Conservation (phyloP, 768 basidiomycete genomes). For the Mycena chlorophos region DNA sequence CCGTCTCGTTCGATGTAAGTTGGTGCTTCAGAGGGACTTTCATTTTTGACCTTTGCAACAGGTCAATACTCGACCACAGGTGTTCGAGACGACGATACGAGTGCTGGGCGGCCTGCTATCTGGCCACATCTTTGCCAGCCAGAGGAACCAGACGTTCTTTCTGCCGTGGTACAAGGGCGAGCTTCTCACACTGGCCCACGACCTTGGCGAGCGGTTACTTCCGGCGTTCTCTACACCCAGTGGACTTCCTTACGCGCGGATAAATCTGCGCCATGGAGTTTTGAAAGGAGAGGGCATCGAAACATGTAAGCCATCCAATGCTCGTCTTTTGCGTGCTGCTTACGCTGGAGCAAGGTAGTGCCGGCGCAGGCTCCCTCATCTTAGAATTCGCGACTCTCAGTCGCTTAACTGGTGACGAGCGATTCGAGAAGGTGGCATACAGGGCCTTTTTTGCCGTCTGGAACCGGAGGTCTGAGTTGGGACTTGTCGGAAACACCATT, state of each 20-base stretch:
- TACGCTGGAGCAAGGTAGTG: slow-evolving; percentile 58
- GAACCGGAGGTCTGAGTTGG: slow-evolving; percentile 85
- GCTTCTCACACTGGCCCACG: slow-evolving; percentile 76
- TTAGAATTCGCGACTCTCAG: slow-evolving; percentile 94
- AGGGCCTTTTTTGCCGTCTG: slow-evolving; percentile 92
- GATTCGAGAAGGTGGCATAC: slow-evolving; percentile 87
- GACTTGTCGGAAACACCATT: slow-evolving; percentile 86
- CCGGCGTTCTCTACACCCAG: slow-evolving; percentile 93
- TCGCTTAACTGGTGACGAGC: slow-evolving; percentile 84
- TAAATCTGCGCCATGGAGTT: slow-evolving; percentile 83
- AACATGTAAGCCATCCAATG: slow-evolving; percentile 83
- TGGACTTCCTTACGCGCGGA: slow-evolving; percentile 89
- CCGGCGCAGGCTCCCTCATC: slow-evolving; percentile 90
- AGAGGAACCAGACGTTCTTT: slow-evolving; percentile 63
- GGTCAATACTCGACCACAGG: slow-evolving; percentile 88
- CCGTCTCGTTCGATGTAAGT: slow-evolving; percentile 82
- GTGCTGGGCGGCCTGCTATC: slow-evolving; percentile 89
- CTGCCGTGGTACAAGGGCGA: slow-evolving; percentile 85
- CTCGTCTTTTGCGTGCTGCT: background rate
- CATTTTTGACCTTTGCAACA: background rate
- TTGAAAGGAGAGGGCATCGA: slow-evolving; percentile 73
- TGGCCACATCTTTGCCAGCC: slow-evolving; percentile 79
- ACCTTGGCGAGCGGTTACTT: slow-evolving; percentile 81
- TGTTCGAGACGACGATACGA: slow-evolving; percentile 95
- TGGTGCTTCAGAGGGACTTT: background rate